Evolutionary conservation across 331 rosid species (phyloP).

Genomic region (Cydonia oblonga): DNA sequence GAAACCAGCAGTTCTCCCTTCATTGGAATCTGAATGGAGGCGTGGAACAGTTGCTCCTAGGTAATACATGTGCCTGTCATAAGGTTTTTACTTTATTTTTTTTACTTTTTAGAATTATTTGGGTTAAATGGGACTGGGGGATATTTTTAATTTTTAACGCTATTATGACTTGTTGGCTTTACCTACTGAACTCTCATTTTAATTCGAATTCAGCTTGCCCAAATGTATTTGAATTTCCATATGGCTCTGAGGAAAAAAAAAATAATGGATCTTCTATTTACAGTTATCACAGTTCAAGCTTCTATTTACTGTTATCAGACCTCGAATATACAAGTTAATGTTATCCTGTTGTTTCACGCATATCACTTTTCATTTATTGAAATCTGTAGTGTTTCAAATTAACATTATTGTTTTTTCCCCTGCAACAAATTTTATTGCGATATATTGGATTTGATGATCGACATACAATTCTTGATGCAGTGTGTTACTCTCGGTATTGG

Average conservation of each 20-base stretch:
- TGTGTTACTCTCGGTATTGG: slow-evolving; percentile 78
- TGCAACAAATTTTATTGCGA: background rate
- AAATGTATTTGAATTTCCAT: background rate
- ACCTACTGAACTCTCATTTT: background rate
- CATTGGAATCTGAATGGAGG: slow-evolving; percentile 93
- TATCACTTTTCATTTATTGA: background rate
- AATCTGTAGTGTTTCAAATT: background rate
- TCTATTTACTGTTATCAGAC: background rate
- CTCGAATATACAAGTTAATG: background rate
- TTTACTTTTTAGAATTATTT: background rate
- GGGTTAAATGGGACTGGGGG: background rate
- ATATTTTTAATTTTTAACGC: background rate
- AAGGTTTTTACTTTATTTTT: background rate
- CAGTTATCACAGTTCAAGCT: background rate
- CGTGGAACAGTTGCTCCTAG: slow-evolving; percentile 86
- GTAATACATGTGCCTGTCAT: slow-evolving; percentile 26
- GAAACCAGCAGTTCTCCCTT: slow-evolving; percentile 74
- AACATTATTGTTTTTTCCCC: background rate
- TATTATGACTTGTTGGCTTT: background rate
- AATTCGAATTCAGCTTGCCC: background rate
- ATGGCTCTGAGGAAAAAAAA: background rate
- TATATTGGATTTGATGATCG: background rate
- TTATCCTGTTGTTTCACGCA: background rate
- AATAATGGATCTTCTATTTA: background rate
- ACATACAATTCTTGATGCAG: slow-evolving; percentile 34